A percentile compares a stretch with the other conserved stretches of the same genome.
Evolutionary conservation across 106 monocot genomes (phyloP).

Genomic region (Dendrobium huoshanense): DNA sequence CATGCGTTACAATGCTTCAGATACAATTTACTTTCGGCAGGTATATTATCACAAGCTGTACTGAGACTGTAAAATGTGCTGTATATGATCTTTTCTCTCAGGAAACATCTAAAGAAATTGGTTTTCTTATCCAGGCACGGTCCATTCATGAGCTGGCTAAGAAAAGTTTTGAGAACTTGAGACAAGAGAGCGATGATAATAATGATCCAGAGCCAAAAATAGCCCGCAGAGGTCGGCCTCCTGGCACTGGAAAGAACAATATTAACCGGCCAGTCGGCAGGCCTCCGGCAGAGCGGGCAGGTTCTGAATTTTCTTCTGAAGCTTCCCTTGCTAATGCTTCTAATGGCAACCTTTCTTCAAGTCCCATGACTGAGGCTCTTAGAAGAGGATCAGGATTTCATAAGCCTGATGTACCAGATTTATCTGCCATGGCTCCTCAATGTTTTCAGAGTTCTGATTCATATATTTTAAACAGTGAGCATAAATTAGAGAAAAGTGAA

Average conservation of each 20-base stretch:
- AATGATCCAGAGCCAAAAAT: slow-evolving; percentile 59
- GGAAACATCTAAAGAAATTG: not conserved
- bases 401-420: slow-evolving; percentile 14
- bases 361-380: slow-evolving; percentile 22
- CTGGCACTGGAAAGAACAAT: slow-evolving; percentile 46
- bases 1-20: slow-evolving; percentile 80
- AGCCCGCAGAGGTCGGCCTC: slow-evolving; percentile 70
- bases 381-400: slow-evolving; percentile 28
- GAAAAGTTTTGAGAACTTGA: slow-evolving; percentile 81
- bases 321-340: slow-evolving; percentile 38
- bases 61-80: not conserved
- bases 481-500: slow-evolving; percentile 44
- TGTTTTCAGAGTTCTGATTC: slow-evolving; percentile 20
- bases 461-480: slow-evolving; percentile 17
- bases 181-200: slow-evolving; percentile 72
- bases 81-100: not conserved
- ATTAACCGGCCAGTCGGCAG: slow-evolving; percentile 31
- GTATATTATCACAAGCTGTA: slow-evolving; percentile 21
- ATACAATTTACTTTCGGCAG: slow-evolving; percentile 86
- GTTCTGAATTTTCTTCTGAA: slow-evolving; percentile 30
- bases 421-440: slow-evolving; percentile 13
- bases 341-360: slow-evolving; percentile 24
- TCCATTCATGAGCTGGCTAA: slow-evolving; percentile 83
- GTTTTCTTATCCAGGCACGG: slow-evolving; percentile 50
- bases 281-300: slow-evolving; percentile 30